Conservation (phyloP, 2,329 filamentous ascomycete species). For the Decorospora gaudefroyi region DNA sequence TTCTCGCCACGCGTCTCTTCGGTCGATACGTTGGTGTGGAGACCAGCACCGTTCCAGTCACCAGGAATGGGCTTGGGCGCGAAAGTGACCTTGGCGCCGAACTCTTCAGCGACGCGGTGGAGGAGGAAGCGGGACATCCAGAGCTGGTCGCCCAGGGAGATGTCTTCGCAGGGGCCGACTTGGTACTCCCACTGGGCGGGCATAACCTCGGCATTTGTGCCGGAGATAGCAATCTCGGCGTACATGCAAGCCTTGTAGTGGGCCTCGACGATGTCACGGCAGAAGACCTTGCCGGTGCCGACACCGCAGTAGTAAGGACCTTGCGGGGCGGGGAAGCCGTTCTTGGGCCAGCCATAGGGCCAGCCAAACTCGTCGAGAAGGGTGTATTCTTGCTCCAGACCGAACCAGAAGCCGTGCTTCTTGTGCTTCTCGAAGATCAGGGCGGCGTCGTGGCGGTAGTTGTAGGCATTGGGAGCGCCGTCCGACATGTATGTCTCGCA, state of each 20-base stretch:
- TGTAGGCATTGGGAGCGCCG: conserved; percentile 96
- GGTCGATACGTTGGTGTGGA: conserved; percentile 93
- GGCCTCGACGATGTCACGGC: conserved; percentile 95
- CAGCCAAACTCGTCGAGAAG: conserved; percentile 82
- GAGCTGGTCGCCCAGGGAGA: conserved; percentile 90
- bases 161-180: conserved; percentile 86
- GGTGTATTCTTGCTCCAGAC: conserved; percentile 97
- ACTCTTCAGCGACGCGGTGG: conserved; percentile 91
- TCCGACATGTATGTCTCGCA: conserved; percentile 93
- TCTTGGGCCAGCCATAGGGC: conserved; percentile 89
- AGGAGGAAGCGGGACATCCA: conserved; percentile 92
- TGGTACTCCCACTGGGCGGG: conserved; percentile 98
- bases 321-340: conserved; percentile 88
- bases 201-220: conserved; percentile 99
- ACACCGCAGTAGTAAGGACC: conserved; percentile 99
- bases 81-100: conserved; percentile 93
- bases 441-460: conserved; percentile 89
- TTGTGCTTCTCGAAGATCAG: conserved; percentile 89
- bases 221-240: conserved; percentile 89
- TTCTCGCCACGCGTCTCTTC: conserved; percentile 86
- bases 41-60: conserved; percentile 95
- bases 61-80: conserved; percentile 94
- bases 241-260: conserved; percentile 92
- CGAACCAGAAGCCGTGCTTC: conserved; percentile 90
- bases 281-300: conserved; percentile 93